These are phyloP conservation scores for Chloris gayana DNA, from an alignment of 176 grass and related monocot species.

Conservation along the genomic window DNA sequence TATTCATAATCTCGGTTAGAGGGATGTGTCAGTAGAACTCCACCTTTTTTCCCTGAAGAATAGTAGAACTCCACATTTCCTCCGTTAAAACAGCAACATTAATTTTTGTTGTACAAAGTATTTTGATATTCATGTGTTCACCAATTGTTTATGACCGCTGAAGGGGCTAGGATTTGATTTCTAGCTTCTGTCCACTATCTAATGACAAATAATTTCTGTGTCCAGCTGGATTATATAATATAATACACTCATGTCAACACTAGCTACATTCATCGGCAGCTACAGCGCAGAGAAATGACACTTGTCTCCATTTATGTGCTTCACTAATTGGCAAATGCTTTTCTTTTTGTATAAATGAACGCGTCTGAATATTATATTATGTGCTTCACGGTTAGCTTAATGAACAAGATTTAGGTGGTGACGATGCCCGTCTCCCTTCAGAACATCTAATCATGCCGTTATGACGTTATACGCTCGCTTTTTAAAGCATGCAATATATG, in stretches of 20 bases:
- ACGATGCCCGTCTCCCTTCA: conserved; percentile 22
- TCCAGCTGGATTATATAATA: not conserved
- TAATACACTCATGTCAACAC: not conserved
- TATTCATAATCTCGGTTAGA: not conserved
- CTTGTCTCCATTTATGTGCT: not conserved
- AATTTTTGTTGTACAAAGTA: no score
- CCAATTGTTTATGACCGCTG: no score
- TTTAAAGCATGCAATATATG: conserved; percentile 16
- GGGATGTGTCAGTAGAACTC: not conserved
- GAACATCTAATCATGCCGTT: conserved; percentile 42
- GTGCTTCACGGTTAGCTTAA: conserved; percentile 26
- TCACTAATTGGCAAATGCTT: not conserved
- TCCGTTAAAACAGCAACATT: no score
- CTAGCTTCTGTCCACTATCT: no score
- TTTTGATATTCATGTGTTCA: no score
- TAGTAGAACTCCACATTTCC: no score
- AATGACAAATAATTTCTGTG: not conserved
- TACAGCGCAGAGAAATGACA: not conserved
- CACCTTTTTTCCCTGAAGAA: not conserved
- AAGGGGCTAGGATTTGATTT: no score
- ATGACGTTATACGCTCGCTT: conserved; percentile 33
- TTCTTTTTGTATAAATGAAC: not conserved
- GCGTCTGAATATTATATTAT: not conserved
- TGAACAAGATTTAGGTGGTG: conserved; percentile 49
- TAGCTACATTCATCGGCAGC: not conserved